Percentiles rank a stretch among this genome's conserved stretches.
Conservation (phyloP, 148 eudicot genomes). For the Suaeda aralocaspica region DNA sequence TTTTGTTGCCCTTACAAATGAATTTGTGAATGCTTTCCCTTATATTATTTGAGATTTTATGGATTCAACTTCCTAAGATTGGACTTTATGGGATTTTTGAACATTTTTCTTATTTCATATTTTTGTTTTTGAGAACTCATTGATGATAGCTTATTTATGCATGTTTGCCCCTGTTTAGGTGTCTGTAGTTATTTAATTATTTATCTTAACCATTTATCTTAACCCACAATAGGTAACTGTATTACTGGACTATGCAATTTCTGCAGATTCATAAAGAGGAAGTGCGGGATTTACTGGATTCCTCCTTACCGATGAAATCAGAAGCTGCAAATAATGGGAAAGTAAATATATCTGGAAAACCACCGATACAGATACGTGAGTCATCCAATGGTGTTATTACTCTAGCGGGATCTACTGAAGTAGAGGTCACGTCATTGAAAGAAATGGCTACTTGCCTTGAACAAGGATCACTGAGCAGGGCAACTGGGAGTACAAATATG, state of each 20-base stretch:
- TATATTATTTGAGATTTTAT: no score
- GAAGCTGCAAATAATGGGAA: slow-evolving; percentile 63
- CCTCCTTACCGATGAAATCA: slow-evolving; percentile 47
- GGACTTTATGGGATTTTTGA: no score
- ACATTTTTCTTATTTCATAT: no score
- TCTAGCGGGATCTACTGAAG: slow-evolving; percentile 92
- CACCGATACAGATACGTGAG: slow-evolving; percentile 96
- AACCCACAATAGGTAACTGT: slow-evolving; percentile 3
- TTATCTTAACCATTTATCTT: not conserved
- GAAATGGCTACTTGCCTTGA: slow-evolving; percentile 96
- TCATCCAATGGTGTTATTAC: slow-evolving; percentile 94
- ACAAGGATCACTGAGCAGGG: slow-evolving; percentile 93
- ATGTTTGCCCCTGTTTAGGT: not conserved
- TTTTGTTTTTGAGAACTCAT: not conserved
- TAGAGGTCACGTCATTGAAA: slow-evolving; percentile 72
- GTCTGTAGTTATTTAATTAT: not conserved
- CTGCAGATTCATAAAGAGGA: slow-evolving; percentile 96
- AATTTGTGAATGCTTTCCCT: no score
- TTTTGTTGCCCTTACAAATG: no score
- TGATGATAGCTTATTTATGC: not conserved
- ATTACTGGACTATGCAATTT: slow-evolving; percentile 20
- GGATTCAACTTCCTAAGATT: no score
- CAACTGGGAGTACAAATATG: slow-evolving; percentile 99
- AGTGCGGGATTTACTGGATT: slow-evolving; percentile 88
- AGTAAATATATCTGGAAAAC: slow-evolving; percentile 65